phyloP scores from a whole-genome alignment of 345 rosid genomes.

The Geranium brycei region DNA sequence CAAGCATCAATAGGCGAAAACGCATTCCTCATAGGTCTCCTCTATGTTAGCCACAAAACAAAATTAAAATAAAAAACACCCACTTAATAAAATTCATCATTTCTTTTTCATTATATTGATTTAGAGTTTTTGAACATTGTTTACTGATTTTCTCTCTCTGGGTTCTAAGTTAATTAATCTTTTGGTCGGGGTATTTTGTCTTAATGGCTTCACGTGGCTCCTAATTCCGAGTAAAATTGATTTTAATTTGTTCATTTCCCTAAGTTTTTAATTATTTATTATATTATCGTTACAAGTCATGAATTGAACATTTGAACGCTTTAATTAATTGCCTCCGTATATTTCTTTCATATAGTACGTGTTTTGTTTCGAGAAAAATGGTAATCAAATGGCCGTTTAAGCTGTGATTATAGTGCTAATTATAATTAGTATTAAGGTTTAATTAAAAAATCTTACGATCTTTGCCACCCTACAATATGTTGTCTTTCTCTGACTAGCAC shows the following conservation, averaged over 20 bases:
- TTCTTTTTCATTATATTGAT: not conserved
- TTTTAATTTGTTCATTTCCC: constrained; percentile 22
- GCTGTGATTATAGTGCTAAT: not conserved
- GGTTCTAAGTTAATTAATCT: constrained; percentile 26
- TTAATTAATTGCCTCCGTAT: not conserved
- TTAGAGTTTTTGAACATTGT: not conserved
- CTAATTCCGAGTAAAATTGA: constrained; percentile 32
- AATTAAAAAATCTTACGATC: too few species aligned
- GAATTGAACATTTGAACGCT: not conserved
- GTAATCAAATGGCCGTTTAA: not conserved
- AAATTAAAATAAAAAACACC: constrained; percentile 1
- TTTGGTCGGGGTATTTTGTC: constrained; percentile 59
- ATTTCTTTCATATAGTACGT: not conserved
- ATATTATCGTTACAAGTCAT: too few species aligned
- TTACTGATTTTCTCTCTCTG: constrained; percentile 3
- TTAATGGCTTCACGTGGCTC: constrained; percentile 86
- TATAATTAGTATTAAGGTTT: too few species aligned
- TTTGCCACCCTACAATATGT: too few species aligned
- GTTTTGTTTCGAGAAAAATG: not conserved
- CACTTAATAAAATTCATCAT: too few species aligned
- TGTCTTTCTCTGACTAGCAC: too few species aligned
- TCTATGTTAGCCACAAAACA: constrained; percentile 35
- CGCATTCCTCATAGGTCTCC: constrained; percentile 94
- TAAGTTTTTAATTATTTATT: constrained; percentile 3
- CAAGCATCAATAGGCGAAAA: constrained; percentile 65